Base-by-base conservation (phyloP, 169 alveolate genomes). In the Plasmodium gonderi region DNA sequence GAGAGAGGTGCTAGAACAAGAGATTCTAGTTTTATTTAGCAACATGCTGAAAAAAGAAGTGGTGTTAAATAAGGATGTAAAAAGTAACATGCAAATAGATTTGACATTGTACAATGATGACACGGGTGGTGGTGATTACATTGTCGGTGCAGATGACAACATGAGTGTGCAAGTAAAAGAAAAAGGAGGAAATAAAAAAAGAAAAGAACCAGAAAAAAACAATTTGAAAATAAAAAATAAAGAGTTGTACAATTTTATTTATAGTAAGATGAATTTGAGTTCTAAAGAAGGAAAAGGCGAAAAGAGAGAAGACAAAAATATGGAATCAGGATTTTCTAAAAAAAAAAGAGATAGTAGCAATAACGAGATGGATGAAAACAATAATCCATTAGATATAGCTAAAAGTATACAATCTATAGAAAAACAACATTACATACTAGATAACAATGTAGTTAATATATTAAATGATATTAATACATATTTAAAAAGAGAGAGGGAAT, bases 21-120 rank as follows among this genome's bases (percentile, higher is more conserved):
- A 82, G 8, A 82, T 82, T 33, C 40, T 82, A 12, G 81, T 82
- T 1, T 67, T 82, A 12, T 82, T 82, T 69, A 68, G 82, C 38
- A 82, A 82, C 26, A 82, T 82, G 91, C 74, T 82, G 23, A 82
- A 82, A 47, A 82, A 82, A 33, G 91, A 82, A 54, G 76, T 80
- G 1, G 40, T 69, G 2, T 47, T 82, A 82, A 68, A 38, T 38
- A 82, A 82, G 60, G 91, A 69, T 44, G 4, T 67, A 14, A 82
- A 82, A 29, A 82, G 64, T 69, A 17, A 33, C 31, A 68, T 12
- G n/a, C 23, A 17, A 33, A 49, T 23, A 38, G 76, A 49, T 1
- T 5, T 29, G 29, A 5, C 51, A 8, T 7, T 11, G 0, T 49
- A 14, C 42, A 51, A 33, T 20, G 89, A n/a, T n/a, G n/a, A n/a